A percentile compares a stretch with the other conserved stretches of the same genome.
Evolutionary conservation across 441 rosid genomes (phyloP).

Genomic region (Corymbia citriodora): DNA sequence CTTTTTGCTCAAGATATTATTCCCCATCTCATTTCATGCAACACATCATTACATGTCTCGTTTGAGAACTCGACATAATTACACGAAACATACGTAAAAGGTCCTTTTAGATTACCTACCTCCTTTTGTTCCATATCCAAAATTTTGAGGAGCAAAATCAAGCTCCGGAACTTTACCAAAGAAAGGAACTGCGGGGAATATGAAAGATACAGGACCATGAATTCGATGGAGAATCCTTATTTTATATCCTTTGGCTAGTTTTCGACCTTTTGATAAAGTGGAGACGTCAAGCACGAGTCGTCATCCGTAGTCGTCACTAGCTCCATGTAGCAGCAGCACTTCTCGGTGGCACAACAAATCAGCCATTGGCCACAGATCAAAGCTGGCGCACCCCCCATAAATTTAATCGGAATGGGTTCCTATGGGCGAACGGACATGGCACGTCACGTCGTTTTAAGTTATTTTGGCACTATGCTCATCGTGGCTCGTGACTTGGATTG

Average conservation of each 20-base stretch:
- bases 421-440: background rate
- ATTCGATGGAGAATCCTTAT: background rate
- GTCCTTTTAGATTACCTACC: background rate
- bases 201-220: background rate
- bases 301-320: background rate
- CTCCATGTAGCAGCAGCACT: background rate
- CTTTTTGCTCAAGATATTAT: background rate
- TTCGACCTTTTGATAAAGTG: background rate
- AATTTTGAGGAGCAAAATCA: background rate
- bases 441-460: background rate
- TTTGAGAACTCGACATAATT: background rate
- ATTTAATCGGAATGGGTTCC: background rate
- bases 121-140: background rate
- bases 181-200: background rate
- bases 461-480: background rate
- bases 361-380: background rate
- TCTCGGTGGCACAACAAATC: background rate
- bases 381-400: background rate
- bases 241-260: background rate
- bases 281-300: background rate
- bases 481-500: background rate
- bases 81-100: background rate
- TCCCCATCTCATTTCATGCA: background rate
- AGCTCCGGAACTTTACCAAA: background rate
- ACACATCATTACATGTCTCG: too few species aligned